Percentiles rank a stretch among this genome's conserved stretches.
These are phyloP conservation scores for Talaromyces islandicus DNA, from an alignment of 2,329 filamentous ascomycete species.

Conservation along the genomic window DNA sequence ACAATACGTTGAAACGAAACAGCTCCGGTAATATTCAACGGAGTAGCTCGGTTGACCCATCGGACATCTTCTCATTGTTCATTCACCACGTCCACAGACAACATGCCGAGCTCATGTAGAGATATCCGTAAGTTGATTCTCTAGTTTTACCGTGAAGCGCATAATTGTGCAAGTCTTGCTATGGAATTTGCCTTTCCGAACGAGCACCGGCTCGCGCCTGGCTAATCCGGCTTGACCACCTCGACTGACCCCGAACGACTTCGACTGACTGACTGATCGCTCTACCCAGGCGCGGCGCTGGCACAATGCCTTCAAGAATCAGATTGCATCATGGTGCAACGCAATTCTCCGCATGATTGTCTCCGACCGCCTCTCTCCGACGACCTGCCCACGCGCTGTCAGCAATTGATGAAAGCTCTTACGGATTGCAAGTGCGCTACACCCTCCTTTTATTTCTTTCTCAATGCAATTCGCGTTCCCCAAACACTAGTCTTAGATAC, in stretches of 20 bases:
- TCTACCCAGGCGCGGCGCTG: conserved; percentile 69
- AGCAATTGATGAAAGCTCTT: conserved; percentile 87
- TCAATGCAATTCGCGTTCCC: background rate
- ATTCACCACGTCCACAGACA: background rate
- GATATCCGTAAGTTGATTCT: conserved; percentile 69
- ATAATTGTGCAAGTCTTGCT: background rate
- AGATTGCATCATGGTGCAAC: conserved; percentile 91
- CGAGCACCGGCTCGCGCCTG: background rate
- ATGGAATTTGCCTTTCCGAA: background rate
- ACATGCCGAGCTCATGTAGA: conserved; percentile 93
- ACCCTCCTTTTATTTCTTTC: background rate
- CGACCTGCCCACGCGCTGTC: conserved; percentile 78
- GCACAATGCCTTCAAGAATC: conserved; percentile 93
- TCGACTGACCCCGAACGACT: background rate
- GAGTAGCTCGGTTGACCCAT: background rate
- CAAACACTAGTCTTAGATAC: background rate
- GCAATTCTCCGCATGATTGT: conserved; percentile 81
- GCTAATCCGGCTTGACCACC: too few relatives aligned
- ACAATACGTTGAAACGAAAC: background rate
- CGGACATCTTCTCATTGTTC: background rate
- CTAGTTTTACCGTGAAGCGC: background rate
- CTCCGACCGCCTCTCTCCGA: conserved; percentile 75
- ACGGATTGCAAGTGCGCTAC: conserved; percentile 72
- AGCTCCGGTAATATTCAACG: background rate
- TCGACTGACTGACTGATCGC: background rate